Percentiles rank a stretch among this genome's conserved stretches.
Conservation (phyloP, 1,139 yeast genomes). For the Scheffersomyces illinoinensis region DNA sequence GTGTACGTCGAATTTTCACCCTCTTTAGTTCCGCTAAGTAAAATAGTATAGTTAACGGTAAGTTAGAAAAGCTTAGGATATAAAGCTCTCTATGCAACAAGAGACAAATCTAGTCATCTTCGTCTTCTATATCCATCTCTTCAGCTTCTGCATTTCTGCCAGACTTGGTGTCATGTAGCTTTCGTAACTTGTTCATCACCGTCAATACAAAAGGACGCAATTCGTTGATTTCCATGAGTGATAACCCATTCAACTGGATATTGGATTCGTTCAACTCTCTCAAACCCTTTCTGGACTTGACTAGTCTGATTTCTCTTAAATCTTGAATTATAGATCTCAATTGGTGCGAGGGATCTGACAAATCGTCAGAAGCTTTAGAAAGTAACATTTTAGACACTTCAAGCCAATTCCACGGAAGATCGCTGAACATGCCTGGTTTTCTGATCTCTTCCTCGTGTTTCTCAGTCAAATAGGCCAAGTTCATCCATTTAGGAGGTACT, state of each 20-base stretch:
- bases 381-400: slow-evolving; percentile 73
- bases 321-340: slow-evolving; percentile 77
- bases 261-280: slow-evolving; percentile 78
- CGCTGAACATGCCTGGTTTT: slow-evolving; percentile 60
- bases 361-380: slow-evolving; percentile 71
- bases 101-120: slow-evolving; percentile 7
- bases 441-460: slow-evolving; percentile 69
- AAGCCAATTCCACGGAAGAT: slow-evolving; percentile 86
- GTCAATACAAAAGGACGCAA: slow-evolving; percentile 76
- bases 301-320: slow-evolving; percentile 76
- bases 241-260: slow-evolving; percentile 79
- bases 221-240: slow-evolving; percentile 84
- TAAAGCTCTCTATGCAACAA: background rate
- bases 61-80: background rate
- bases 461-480: slow-evolving; percentile 51
- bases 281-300: slow-evolving; percentile 81
- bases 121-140: slow-evolving; percentile 12
- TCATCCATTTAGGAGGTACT: slow-evolving; percentile 88
- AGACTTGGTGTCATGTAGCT: slow-evolving; percentile 45
- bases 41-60: background rate
- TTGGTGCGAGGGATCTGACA: slow-evolving; percentile 63
- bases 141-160: slow-evolving; percentile 23
- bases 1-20: background rate
- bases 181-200: slow-evolving; percentile 76
- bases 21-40: background rate